A percentile compares a stretch with the other conserved stretches of the same genome.
Conservation (phyloP, 164 flowering plant genomes). For the Tetracentron sinense region DNA sequence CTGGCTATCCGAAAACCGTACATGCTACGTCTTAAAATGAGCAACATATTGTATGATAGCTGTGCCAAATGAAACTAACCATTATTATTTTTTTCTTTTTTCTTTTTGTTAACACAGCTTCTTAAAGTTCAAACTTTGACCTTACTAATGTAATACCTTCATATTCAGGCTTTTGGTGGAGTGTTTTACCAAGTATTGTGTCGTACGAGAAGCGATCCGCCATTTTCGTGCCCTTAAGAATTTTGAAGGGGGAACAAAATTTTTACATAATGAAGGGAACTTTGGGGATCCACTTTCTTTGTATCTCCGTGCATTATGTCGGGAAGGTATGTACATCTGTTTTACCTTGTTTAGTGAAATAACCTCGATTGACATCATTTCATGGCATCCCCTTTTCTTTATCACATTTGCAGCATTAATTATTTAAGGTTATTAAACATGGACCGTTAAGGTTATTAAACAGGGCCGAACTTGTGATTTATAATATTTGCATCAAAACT, state of each 20-base stretch:
- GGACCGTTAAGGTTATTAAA: not conserved
- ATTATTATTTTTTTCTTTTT: no score
- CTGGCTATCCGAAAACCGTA: not conserved
- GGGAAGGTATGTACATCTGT: slow-evolving; percentile 57
- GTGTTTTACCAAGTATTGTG: slow-evolving; percentile 94
- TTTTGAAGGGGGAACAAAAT: slow-evolving; percentile 68
- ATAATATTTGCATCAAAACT: not conserved
- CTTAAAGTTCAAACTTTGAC: slow-evolving; percentile 1
- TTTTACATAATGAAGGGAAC: slow-evolving; percentile 72
- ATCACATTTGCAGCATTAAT: not conserved
- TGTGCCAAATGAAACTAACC: not conserved
- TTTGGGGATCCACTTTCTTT: slow-evolving; percentile 94
- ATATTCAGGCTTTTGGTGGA: slow-evolving; percentile 78
- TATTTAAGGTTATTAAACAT: not conserved
- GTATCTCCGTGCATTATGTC: slow-evolving; percentile 88
- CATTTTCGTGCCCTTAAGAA: slow-evolving; percentile 90
- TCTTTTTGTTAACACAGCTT: not conserved
- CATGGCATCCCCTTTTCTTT: no score
- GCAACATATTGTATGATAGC: not conserved
- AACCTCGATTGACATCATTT: no score
- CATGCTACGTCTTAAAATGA: not conserved
- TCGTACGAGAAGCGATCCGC: slow-evolving; percentile 78
- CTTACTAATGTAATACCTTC: slow-evolving; percentile 6
- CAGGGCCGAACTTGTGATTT: not conserved
- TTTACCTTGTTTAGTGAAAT: not conserved